These are phyloP conservation scores for Endothia cerciana DNA, from an alignment of 2,329 filamentous ascomycete species.

Conservation along the genomic window DNA sequence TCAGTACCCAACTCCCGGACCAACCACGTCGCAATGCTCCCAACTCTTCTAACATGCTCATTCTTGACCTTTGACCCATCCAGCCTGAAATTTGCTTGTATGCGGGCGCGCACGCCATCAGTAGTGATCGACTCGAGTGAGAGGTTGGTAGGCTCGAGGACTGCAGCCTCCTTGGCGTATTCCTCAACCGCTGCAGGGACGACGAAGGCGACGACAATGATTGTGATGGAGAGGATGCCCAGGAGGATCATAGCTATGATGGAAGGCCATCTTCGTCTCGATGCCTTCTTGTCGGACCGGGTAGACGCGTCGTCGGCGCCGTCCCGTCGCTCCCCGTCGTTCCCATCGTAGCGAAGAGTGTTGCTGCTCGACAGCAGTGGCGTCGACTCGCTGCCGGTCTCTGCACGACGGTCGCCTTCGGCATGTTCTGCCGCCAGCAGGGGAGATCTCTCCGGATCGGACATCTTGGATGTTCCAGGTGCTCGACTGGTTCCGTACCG, in stretches of 20 bases:
- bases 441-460: constrained; percentile 50
- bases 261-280: constrained; percentile 72
- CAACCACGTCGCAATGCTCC: constrained; percentile 78
- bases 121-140: constrained; percentile 84
- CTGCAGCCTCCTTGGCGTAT: constrained; percentile 82
- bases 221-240: constrained; percentile 63
- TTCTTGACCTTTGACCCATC: constrained; percentile 77
- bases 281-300: constrained; percentile 40
- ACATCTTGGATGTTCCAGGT: constrained; percentile 40
- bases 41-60: constrained; percentile 72
- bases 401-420: constrained; percentile 33
- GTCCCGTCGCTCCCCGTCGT: constrained; percentile 38
- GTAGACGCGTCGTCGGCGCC: constrained; percentile 38
- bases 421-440: constrained; percentile 45
- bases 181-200: constrained; percentile 79
- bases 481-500: constrained; percentile 9
- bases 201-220: constrained; percentile 80
- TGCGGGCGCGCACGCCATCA: constrained; percentile 75
- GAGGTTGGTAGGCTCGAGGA: constrained; percentile 81
- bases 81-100: constrained; percentile 81
- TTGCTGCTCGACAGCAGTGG: constrained; percentile 51
- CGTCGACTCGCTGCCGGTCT: constrained; percentile 49
- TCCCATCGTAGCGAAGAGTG: constrained; percentile 45
- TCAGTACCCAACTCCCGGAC: constrained; percentile 76
- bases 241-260: constrained; percentile 73